phyloP scores from a whole-genome alignment of 192 early-diverging fungal genomes.

The Geranomyces variabilis region DNA sequence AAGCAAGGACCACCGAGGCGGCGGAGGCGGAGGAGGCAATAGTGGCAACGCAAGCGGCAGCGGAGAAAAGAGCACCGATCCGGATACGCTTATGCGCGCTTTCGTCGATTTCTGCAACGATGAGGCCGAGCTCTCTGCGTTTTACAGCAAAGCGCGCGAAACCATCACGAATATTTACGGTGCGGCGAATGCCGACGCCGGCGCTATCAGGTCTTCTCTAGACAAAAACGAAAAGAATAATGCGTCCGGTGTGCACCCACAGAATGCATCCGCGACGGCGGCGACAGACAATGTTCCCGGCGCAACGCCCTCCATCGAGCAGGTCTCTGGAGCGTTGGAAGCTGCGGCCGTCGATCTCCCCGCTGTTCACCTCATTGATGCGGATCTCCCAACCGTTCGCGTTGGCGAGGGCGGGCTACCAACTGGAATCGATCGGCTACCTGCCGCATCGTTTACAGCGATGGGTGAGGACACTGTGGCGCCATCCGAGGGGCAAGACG shows the following conservation, averaged over 20 bases:
- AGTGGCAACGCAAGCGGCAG: neutral
- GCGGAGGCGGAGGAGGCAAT: constrained; percentile 22
- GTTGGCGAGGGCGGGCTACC: neutral
- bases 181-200: neutral
- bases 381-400: constrained; percentile 8
- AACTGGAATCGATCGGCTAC: neutral
- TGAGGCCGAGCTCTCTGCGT: constrained; percentile 57
- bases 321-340: neutral
- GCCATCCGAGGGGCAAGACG: neutral
- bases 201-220: neutral
- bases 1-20: neutral
- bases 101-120: constrained; percentile 52
- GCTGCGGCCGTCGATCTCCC: neutral
- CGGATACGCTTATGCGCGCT: constrained; percentile 27
- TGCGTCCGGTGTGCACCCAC: neutral
- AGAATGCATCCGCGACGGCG: neutral
- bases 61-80: constrained; percentile 10
- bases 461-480: neutral
- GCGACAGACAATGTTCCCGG: neutral
- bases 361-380: neutral
- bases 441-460: neutral
- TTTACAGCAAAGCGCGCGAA: constrained; percentile 60
- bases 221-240: neutral
- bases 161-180: constrained; percentile 4
- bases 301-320: neutral